These are phyloP conservation scores for Sporothrix dimorphospora DNA, from an alignment of 2,329 filamentous ascomycete species.

Conservation along the genomic window DNA sequence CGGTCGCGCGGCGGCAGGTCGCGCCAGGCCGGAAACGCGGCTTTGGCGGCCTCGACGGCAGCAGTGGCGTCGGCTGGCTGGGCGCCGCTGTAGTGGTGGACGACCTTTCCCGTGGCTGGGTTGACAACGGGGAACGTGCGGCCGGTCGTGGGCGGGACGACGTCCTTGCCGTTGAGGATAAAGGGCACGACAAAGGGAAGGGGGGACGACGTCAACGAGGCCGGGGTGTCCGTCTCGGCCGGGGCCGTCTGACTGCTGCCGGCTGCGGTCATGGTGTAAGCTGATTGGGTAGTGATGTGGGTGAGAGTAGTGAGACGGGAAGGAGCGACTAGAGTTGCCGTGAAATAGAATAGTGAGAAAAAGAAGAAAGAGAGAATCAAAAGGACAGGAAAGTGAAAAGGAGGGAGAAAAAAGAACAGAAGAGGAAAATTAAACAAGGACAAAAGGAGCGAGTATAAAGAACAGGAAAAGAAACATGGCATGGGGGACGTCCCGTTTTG, in stretches of 20 bases:
- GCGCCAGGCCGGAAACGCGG: constrained; percentile 71
- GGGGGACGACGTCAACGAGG: not conserved
- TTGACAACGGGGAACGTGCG: constrained; percentile 36
- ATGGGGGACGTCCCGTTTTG: not conserved
- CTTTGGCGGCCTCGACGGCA: constrained; percentile 55
- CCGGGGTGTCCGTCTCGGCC: not conserved
- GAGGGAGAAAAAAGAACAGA: no score
- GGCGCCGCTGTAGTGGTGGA: constrained; percentile 39
- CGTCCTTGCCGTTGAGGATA: constrained; percentile 14
- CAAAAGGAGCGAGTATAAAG: not conserved
- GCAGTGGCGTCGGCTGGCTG: constrained; percentile 37
- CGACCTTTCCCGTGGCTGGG: constrained; percentile 39
- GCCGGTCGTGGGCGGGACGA: constrained; percentile 25
- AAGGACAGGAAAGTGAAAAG: no score
- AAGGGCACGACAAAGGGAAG: not conserved
- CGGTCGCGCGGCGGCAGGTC: constrained; percentile 62
- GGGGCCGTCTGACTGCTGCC: not conserved
- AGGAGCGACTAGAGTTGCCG: not conserved
- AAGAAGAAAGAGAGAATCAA: not conserved
- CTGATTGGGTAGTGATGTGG: constrained; percentile 5
- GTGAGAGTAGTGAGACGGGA: not conserved
- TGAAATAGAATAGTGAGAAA: not conserved
- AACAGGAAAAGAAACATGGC: not conserved
- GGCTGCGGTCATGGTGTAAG: not conserved
- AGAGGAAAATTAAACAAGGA: no score